These are phyloP conservation scores for Boletus pseudopeckii DNA, from an alignment of 768 basidiomycete genomes.

Conservation along the genomic window DNA sequence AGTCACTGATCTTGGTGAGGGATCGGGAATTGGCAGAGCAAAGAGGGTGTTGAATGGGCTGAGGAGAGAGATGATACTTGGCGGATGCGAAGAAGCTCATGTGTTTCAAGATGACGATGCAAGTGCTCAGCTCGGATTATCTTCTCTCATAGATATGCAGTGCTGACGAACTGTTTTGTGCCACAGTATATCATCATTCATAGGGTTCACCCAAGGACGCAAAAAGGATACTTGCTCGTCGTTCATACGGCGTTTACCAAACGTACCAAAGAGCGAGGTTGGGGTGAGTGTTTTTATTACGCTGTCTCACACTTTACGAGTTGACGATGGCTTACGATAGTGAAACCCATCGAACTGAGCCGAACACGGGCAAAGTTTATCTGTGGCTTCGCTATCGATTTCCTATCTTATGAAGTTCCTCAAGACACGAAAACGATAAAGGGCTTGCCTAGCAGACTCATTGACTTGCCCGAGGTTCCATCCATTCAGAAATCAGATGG, in stretches of 20 bases:
- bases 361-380: constrained; percentile 79
- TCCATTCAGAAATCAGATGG: constrained; percentile 60
- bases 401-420: constrained; percentile 55
- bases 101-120: constrained; percentile 97
- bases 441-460: constrained; percentile 70
- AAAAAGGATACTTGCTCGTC: constrained; percentile 89
- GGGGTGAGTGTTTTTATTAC: constrained; percentile 47
- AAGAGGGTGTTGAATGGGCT: constrained; percentile 81
- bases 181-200: constrained; percentile 88
- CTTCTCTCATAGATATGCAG: not conserved
- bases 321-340: constrained; percentile 36
- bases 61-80: constrained; percentile 90
- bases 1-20: constrained; percentile 51
- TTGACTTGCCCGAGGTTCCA: constrained; percentile 57
- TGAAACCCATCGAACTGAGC: constrained; percentile 79
- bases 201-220: constrained; percentile 84
- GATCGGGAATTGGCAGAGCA: constrained; percentile 54
- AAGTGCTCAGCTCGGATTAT: constrained; percentile 32
- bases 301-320: not conserved
- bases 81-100: constrained; percentile 86
- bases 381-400: constrained; percentile 70
- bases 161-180: constrained; percentile 1
- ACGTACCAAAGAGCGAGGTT: constrained; percentile 75
- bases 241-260: constrained; percentile 92
- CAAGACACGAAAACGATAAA: constrained; percentile 52